Conservation (phyloP, 176 grass and related monocot species). For the Dactylis glomerata region DNA sequence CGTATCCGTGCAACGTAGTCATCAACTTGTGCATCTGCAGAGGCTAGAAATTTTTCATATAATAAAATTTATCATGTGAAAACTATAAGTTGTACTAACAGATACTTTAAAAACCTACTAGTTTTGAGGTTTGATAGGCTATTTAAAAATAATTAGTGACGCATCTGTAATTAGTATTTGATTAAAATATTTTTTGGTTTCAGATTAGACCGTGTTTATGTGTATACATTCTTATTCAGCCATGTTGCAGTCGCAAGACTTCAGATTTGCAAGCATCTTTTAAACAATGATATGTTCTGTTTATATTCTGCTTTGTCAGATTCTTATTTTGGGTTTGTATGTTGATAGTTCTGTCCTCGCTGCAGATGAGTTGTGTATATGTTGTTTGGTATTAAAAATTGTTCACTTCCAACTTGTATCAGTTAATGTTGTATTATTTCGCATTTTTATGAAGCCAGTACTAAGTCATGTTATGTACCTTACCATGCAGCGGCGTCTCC, state of each 20-base stretch:
- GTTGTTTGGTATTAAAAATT: neutral
- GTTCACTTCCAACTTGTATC: neutral
- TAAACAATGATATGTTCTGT: neutral
- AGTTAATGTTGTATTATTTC: neutral
- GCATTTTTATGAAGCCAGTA: neutral
- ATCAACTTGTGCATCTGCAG: neutral
- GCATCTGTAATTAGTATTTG: neutral
- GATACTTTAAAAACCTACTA: neutral
- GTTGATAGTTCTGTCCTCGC: neutral
- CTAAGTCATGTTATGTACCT: neutral
- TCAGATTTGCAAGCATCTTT: neutral
- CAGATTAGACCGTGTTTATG: no score
- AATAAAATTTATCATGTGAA: neutral
- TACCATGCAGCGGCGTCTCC: constrained; percentile 64
- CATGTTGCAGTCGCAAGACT: neutral
- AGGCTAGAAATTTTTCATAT: neutral
- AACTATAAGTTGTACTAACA: neutral
- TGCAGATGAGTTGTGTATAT: neutral
- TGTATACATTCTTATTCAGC: neutral
- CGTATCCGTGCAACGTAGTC: no score
- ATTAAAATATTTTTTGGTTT: neutral
- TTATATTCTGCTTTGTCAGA: neutral
- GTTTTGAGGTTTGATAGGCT: neutral
- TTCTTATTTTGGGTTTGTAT: neutral
- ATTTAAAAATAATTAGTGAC: neutral